phyloP scores from a whole-genome alignment of 257 asterid species.

The Fraxinus excelsior region DNA sequence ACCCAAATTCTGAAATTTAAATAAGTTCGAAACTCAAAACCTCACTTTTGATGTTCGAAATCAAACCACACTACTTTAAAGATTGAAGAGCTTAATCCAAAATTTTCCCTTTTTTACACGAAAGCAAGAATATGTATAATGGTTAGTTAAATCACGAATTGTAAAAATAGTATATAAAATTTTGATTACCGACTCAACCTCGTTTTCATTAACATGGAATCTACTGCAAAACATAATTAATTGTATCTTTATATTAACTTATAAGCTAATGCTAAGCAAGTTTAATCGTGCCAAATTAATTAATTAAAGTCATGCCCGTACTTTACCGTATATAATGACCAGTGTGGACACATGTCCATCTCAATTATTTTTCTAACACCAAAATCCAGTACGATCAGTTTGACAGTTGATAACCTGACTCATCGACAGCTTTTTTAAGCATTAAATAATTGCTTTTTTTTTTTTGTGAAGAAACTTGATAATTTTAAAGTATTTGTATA shows the following conservation, averaged over 20 bases:
- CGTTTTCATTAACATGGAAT: neutral
- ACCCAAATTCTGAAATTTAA: no score
- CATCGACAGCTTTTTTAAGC: neutral
- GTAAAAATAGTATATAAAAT: no score
- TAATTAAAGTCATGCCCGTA: conserved; percentile 41
- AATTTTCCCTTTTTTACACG: no score
- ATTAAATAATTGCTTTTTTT: neutral
- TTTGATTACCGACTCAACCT: neutral
- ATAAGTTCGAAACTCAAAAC: no score
- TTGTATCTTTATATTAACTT: neutral
- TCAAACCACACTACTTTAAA: no score
- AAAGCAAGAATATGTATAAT: no score
- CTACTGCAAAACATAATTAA: neutral
- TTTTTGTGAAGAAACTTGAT: no score
- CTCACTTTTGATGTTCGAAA: no score
- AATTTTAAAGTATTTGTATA: neutral
- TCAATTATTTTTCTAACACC: conserved; percentile 11
- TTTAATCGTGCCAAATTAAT: neutral
- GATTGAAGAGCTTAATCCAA: no score
- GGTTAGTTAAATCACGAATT: no score
- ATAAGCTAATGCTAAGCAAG: neutral
- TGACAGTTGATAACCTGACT: conserved; percentile 18
- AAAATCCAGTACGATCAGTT: neutral
- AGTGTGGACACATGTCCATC: conserved; percentile 37
- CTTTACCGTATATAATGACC: conserved; percentile 44